Conservation (phyloP, 2,329 filamentous ascomycete species). For the Fusarium keratoplasticum region DNA sequence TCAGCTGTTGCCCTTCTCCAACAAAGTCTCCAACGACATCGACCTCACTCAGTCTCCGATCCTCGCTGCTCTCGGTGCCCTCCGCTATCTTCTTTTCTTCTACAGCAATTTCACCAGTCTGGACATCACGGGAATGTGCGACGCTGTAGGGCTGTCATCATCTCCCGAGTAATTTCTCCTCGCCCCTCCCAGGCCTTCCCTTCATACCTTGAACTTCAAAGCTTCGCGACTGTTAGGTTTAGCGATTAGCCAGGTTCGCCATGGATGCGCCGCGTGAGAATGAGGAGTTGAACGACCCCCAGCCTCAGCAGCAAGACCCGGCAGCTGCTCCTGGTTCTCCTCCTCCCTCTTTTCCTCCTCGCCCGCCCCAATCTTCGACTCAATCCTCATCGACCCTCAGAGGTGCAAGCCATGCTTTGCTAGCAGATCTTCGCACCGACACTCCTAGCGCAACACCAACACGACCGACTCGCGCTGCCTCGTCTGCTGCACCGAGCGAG, state of each 20-base stretch:
- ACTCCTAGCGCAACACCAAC: constrained; percentile 12
- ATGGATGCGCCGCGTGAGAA: constrained; percentile 40
- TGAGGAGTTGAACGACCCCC: constrained; percentile 17
- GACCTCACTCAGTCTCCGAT: background rate
- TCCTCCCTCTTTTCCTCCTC: constrained; percentile 1
- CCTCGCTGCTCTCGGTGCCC: background rate
- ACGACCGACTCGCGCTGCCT: constrained; percentile 20
- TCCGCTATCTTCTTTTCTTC: background rate
- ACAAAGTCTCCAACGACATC: constrained; percentile 19
- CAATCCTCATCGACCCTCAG: constrained; percentile 25
- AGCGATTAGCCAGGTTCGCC: constrained; percentile 20
- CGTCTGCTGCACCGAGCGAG: constrained; percentile 35
- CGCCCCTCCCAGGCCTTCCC: constrained; percentile 3
- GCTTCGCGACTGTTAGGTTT: constrained; percentile 34
- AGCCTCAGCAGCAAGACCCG: constrained; percentile 11
- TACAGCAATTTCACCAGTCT: background rate
- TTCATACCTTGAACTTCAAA: constrained; percentile 5
- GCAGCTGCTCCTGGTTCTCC: background rate
- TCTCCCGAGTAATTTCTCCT: constrained; percentile 17
- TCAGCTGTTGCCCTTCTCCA: constrained; percentile 4
- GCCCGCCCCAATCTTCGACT: constrained; percentile 21
- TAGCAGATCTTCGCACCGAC: constrained; percentile 14
- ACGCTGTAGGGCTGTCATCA: constrained; percentile 27
- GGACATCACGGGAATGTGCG: constrained; percentile 35
- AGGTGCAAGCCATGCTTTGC: background rate